Evolutionary conservation across 179 eudicot genomes (phyloP), one percentile per base, ranked within the genome.

Genomic region (Gypsophila paniculata): DNA sequence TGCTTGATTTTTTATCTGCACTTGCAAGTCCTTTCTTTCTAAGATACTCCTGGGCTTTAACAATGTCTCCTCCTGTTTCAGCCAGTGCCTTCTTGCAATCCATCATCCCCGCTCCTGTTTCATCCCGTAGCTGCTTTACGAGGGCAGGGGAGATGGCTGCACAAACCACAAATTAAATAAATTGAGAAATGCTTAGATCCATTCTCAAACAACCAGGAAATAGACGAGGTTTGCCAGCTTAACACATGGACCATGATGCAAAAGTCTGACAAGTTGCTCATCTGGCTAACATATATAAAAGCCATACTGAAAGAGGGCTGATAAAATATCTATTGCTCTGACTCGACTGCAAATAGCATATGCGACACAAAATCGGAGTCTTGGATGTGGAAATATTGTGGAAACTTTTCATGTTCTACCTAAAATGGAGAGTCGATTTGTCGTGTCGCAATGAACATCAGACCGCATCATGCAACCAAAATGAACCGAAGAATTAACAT

Each of bases 21-120:
- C 93, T 88, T 21, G 97, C 88, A 58, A 94, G 81, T 65, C 99
- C 99, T 82, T 94, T 94, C 85, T 94, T 94, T 52, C 97, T 76
- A 46, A 94, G 96, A 82, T 78, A 91, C 73, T 88, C 99, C 68
- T 85, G 91, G 23, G 99, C 99, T 81, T 87, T 85, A 9, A 72
- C 78, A 38, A 91, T 72, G 77, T 94, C 95, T 12, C 99, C 97
- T 71, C 72, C 94, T 15, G 90, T 83, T 81, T 91, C 96, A 38
- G 91, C 82, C 10, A 94, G 91, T 25, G 99, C 99, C 70, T 86
- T 94, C 79, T 94, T 94, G 87, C 99, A 91, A 72, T 94, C 99
- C 99, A 94, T 94, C 99, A 94, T 94, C 53, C 97, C 97, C 54
- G 96, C 96, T 78, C 99, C 99, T 26, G 97, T 87, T 80, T 90